Conservation (phyloP, 176 grass and related monocot genomes). For the Cymbopogon citratus region DNA sequence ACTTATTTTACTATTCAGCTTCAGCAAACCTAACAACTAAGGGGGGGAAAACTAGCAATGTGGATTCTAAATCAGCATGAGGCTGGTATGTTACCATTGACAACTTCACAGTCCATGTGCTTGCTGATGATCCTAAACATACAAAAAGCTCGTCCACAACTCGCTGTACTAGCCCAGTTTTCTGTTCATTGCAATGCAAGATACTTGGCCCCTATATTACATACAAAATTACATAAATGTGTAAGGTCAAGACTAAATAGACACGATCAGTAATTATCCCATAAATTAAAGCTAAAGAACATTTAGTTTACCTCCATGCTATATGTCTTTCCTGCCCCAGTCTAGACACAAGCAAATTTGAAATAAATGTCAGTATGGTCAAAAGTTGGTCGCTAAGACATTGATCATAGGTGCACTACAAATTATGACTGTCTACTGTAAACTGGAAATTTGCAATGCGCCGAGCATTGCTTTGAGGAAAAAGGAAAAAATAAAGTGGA, state of each 20-base stretch:
- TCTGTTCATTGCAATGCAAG: conserved; percentile 28
- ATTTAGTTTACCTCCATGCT: conserved; percentile 70
- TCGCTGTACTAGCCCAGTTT: conserved; percentile 59
- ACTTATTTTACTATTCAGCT: background rate
- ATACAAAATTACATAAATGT: conserved; percentile 12
- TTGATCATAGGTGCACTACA: background rate
- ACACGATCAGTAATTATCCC: conserved; percentile 5
- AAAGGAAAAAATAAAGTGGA: background rate
- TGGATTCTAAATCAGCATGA: background rate
- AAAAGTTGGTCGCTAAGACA: background rate
- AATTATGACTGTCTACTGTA: background rate
- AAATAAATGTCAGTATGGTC: conserved; percentile 9
- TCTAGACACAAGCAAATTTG: conserved; percentile 37
- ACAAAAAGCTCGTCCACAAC: conserved; percentile 64
- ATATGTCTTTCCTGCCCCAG: conserved; percentile 83
- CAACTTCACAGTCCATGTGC: conserved; percentile 53
- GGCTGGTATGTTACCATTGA: conserved; percentile 57
- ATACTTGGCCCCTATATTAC: conserved; percentile 50
- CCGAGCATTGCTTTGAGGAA: background rate
- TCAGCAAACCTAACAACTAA: background rate
- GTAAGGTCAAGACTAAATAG: conserved; percentile 1
- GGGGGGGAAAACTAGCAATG: background rate
- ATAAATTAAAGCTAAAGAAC: background rate
- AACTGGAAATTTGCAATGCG: background rate
- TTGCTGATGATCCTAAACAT: conserved; percentile 41